phyloP scores from a whole-genome alignment of 176 grass and related monocot species.

The Zoysia japonica region DNA sequence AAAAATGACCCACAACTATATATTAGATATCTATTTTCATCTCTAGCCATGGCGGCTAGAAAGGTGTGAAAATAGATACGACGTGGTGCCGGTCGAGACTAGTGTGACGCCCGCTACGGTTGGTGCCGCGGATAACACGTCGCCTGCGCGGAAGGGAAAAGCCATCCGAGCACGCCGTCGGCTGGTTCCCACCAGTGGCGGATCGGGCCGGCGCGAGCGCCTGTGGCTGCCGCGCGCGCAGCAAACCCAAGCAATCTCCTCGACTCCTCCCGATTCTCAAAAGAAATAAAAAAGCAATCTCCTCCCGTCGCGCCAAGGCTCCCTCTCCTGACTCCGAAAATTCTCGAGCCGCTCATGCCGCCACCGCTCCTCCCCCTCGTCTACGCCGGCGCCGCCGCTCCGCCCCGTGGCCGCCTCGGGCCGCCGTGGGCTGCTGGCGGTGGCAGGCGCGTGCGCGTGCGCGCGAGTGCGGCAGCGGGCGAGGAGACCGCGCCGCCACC shows the following conservation, averaged over 20 bases:
- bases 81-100: not conserved
- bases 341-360: constrained; percentile 2
- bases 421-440: not conserved
- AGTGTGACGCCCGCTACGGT: not conserved
- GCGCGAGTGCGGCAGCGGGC: constrained; percentile 16
- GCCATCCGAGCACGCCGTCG: not conserved
- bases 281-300: not conserved
- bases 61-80: not conserved
- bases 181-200: not conserved
- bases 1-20: no score
- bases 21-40: no score
- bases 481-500: constrained; percentile 6
- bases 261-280: not conserved
- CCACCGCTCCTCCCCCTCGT: not conserved
- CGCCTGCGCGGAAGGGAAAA: not conserved
- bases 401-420: not conserved
- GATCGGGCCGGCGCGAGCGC: not conserved
- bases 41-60: no score
- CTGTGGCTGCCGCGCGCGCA: not conserved
- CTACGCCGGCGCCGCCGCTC: not conserved
- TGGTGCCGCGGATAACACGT: constrained; percentile 27
- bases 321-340: not conserved
- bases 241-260: not conserved
- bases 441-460: not conserved
- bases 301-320: not conserved